Evolutionary conservation across 441 rosid species (phyloP).

Genomic region (Syzygium syzygioides): DNA sequence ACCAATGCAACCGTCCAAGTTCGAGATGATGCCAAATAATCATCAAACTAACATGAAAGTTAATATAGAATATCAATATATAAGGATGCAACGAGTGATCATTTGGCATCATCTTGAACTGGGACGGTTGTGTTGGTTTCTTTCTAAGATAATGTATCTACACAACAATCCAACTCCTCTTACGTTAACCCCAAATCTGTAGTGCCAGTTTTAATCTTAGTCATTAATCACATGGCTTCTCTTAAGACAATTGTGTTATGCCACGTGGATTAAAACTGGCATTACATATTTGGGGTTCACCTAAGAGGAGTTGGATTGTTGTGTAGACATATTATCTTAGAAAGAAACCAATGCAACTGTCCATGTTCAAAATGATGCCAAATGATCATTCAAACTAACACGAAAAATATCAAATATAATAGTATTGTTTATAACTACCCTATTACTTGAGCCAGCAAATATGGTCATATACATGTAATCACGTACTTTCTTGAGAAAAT

Average conservation of each 20-base stretch:
- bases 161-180: background rate
- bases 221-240: background rate
- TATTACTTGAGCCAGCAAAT: background rate
- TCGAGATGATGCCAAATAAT: background rate
- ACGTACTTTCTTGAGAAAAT: background rate
- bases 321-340: background rate
- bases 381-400: background rate
- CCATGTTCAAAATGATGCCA: background rate
- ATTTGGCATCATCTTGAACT: background rate
- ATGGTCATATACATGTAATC: background rate
- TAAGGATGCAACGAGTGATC: background rate
- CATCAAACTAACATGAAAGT: background rate
- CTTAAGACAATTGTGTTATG: no score
- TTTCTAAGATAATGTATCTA: background rate
- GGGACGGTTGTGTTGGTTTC: background rate
- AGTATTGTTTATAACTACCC: background rate
- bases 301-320: background rate
- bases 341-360: background rate
- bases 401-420: background rate
- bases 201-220: background rate
- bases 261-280: background rate
- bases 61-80: no score
- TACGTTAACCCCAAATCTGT: background rate
- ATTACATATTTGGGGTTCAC: background rate
- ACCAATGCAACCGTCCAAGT: background rate